Evolutionary conservation across 352 stramenopile genomes (phyloP), one percentile per base, ranked within the genome.

Genomic region (Globisporangium solare): DNA sequence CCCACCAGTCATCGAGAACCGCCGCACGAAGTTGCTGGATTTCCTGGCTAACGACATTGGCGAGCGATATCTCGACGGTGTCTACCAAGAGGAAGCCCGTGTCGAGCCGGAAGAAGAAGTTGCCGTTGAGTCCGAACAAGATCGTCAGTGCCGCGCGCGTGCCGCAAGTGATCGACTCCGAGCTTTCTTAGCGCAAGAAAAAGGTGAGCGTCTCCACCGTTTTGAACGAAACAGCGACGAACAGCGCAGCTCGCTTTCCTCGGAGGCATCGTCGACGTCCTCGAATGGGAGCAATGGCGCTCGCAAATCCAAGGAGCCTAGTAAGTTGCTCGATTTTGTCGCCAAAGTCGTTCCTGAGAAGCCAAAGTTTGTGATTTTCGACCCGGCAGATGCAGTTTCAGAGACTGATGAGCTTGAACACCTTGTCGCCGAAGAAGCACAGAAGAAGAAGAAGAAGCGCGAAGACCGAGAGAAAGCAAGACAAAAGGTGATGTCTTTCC

Each of bases 21-120:
- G 75, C 7, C 70, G 74, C 51, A 84, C 69, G 50, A 90, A 90
- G 56, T 60, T 90, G 32, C 67, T 90, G 20, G 79, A 90, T 64
- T 90, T 90, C 51, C 59, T 90, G 8, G 79, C 79, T 32, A 83
- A 73, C n/a, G 79, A 90, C 51, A 62, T 85, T n/a, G 74, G 74
- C 12, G 79, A 90, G 56, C 60, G 73, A 7, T 90, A 90, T 59
- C 56, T 90, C 6, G 68, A 90, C 31, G 74, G 68, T 18, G 75
- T 90, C n/a, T 90, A 90, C 64, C 63, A 82, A 48, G 76, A 88
- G 7, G 76, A 90, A 76, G 18, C 71, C 60, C 17, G 76, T 15
- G 63, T 71, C 13, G 65, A 74, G 27, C 46, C 64, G 5, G 56
- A 62, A 15, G 5, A 32, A 42, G 51, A 58, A 13, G 39, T 11